Evolutionary conservation across 352 stramenopile genomes (phyloP), one percentile per base, ranked within the genome.

Genomic region (Globisporangium paroecandrum): DNA sequence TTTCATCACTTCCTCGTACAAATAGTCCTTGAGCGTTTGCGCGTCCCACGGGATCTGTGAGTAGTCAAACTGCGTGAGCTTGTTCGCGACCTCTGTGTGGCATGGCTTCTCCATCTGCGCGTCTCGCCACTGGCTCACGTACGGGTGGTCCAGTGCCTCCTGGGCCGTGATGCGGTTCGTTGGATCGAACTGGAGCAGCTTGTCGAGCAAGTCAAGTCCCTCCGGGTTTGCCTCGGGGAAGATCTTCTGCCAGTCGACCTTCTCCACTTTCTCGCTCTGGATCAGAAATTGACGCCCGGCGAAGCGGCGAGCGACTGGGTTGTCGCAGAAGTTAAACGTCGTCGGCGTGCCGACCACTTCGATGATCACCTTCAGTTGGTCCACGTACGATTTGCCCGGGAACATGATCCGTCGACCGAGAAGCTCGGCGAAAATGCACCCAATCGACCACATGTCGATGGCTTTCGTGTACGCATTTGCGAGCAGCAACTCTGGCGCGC

Each of bases 341-440:
- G 79, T 80, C 18, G 88, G 88, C 22, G 88, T 95, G 25, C 88
- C 88, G 24, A 96, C 84, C 57, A 96, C 82, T 58, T 94, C 88
- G 10, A 96, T 79, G 59, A 96, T 95, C 29, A 93, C 77, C 66
- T 94, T 94, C 49, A 96, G 76, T 66, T 96, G 89, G 66, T 96
- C 87, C 25, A 96, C 87, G 66, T 95, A 96, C 10, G 85, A 94
- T 55, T 85, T 90, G 13, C 89, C 89, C 3, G 89, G 87, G 53
- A 96, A 96, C 49, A 96, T 77, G 61, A 95, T 83, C 1, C 79
- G 73, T 2, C 98, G 82, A 3, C 89, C 86, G 15, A 99, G 84
- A 20, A 99, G 83, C 78, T 99, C 98, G 2, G 91, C 98, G 70
- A 99, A 99, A 66, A 99, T 99, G 75, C 98, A 99, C 13, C 98